Evolutionary conservation across 768 basidiomycete species (phyloP), one percentile per base, ranked within the genome.

Genomic region (Amyloporia xantha): DNA sequence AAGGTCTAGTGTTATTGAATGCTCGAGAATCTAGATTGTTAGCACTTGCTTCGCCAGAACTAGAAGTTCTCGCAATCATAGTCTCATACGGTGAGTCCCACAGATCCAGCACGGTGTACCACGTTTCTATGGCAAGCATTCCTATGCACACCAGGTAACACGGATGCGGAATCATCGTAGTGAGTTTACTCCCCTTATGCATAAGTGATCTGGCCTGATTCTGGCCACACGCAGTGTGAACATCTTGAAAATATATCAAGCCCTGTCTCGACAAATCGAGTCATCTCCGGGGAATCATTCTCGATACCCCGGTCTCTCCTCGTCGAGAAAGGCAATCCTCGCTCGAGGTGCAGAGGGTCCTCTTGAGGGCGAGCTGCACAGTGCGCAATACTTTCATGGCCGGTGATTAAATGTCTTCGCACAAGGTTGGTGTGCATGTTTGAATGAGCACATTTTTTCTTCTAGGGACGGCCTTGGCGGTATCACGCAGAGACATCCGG

Each of bases 311-410:
- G 84, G 84, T 48, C 81, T 85, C 52, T 57, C 69, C n/a, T 57
- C 70, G 2, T 24, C 57, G 2, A 56, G 59, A 28, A 86, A 76
- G 55, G 81, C 86, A 0, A 71, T 86, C 35, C 70, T 95, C 36
- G 79, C 75, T 2, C 64, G 73, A 33, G 93, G 91, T 1, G 72
- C 78, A 27, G 66, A 69, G 10, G 74, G 74, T 1, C 92, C 92
- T 9, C 72, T 92, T 1, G 71, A 77, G 43, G 91, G 91, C 2
- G 78, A 79, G 17, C 61, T 77, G 5, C 84, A 87, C 59, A 82
- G 75, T 44, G 93, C 92, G 12, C 75, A 82, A 54, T 91, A 90
- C 62, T 95, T 96, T 59, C 89, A 91, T 57, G 89, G 89, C 57
- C 78, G 74, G 88, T 81, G 53, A 35, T 71, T 64, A 10, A 11